Evolutionary conservation across 2,329 filamentous ascomycete species (phyloP), one percentile per base, ranked within the genome.

Genomic region (Alternaria brassicae): DNA sequence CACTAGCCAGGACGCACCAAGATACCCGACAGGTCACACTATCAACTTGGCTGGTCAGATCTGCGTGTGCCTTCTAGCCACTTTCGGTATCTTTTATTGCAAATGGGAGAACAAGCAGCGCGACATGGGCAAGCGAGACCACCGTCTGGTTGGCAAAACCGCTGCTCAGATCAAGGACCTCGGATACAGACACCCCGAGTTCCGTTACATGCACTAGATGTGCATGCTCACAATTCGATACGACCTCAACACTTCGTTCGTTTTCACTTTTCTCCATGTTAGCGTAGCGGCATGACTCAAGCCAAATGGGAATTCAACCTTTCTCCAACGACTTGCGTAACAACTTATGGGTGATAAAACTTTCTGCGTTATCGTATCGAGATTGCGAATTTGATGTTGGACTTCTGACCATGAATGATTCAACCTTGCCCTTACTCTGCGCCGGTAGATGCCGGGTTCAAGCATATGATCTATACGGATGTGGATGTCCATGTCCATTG

Each of bases 11-110:
- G 82, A 87, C 71, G 86, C 63, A 53, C 91, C 89, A 1, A 84
- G 84, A 25, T 97, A 88, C 79, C 85, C 84, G 34, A 84, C 87
- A 1, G 93, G 93, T 2, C 93, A 97, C 50, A 82, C 83, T 4
- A 87, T 88, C 79, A 88, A 88, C 66, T 77, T 88, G 44, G 77
- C 65, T 4, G 83, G 83, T 2, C 83, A 87, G 68, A 71, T 82
- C 17, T 70, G 70, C 12, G 79, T 81, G 4, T 68, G 84, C 3
- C 59, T 80, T 19, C 77, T 87, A 6, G 73, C 84, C 2, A 32
- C 79, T 4, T 79, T 78, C 23, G 84, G 84, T 15, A 83, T 87
- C 41, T 40, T 76, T 12, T 87, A 87, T 66, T 85, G 83, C 69
- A 63, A 78, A 17, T 82, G 81, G 69, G 86, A 87, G 74, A 87